Evolutionary conservation across 2,329 filamentous ascomycete species (phyloP).

Genomic region (Sporothrix variecibatus): DNA sequence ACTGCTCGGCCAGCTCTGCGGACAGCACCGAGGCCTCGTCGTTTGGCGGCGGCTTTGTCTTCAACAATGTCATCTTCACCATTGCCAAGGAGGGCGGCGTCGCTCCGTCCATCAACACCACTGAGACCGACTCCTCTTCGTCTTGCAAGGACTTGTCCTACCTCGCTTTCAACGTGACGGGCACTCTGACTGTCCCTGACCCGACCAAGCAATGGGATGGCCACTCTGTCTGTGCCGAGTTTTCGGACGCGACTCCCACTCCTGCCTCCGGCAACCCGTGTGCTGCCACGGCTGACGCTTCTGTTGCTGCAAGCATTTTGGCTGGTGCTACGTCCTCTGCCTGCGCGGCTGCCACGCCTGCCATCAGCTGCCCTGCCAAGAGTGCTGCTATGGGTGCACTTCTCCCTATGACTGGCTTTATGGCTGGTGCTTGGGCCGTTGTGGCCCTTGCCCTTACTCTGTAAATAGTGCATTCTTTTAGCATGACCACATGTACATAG

Average conservation of each 20-base stretch:
- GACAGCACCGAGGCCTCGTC: neutral
- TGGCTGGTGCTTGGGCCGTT: neutral
- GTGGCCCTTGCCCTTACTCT: neutral
- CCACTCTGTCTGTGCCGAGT: conserved; percentile 15
- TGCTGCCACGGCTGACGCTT: conserved; percentile 29
- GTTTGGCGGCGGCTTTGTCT: neutral
- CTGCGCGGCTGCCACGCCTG: neutral
- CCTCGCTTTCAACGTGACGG: conserved; percentile 26
- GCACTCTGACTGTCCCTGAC: conserved; percentile 15
- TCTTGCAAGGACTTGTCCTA: neutral
- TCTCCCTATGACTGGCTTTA: neutral
- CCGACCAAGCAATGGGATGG: conserved; percentile 10
- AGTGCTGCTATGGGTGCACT: neutral
- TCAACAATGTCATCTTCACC: neutral
- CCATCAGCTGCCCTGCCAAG: conserved; percentile 11
- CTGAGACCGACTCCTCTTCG: neutral
- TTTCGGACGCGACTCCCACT: conserved; percentile 23
- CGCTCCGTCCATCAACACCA: neutral
- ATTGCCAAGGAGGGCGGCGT: conserved; percentile 7
- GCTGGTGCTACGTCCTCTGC: conserved; percentile 20
- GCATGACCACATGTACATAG: neutral
- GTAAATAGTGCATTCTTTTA: neutral
- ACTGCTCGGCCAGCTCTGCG: conserved; percentile 7
- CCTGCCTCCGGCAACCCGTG: conserved; percentile 29
- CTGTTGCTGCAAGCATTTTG: conserved; percentile 31